Evolutionary conservation across 2,329 filamentous ascomycete genomes (phyloP).

Genomic region (Calonectria leucothoes): DNA sequence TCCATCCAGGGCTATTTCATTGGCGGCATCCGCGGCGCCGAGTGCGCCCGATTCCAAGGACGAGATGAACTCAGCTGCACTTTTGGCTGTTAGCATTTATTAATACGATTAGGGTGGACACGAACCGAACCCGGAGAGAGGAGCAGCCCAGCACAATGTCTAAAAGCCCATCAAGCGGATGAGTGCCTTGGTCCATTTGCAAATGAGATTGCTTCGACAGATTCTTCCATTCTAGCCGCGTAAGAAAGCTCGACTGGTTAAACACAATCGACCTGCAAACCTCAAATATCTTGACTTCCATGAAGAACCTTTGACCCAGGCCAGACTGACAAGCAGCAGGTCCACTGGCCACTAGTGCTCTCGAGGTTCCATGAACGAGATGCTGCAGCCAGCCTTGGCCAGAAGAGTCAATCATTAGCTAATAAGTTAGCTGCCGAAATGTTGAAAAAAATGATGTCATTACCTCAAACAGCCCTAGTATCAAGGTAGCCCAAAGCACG

Average conservation of each 20-base stretch:
- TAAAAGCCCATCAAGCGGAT: slow-evolving; percentile 40
- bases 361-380: slow-evolving; percentile 48
- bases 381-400: slow-evolving; percentile 49
- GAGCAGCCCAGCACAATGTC: slow-evolving; percentile 48
- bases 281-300: slow-evolving; percentile 47
- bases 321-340: slow-evolving; percentile 38
- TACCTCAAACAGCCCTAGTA: slow-evolving; percentile 50
- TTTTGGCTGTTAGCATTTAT: not conserved
- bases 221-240: slow-evolving; percentile 35
- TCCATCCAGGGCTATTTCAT: slow-evolving; percentile 31
- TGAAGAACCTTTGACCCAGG: slow-evolving; percentile 42
- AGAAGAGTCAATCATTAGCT: slow-evolving; percentile 48
- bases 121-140: slow-evolving; percentile 45
- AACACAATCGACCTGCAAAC: slow-evolving; percentile 47
- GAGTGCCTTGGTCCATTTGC: rapidly evolving
- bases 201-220: slow-evolving; percentile 11
- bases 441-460: not conserved
- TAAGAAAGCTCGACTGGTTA: slow-evolving; percentile 43
- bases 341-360: slow-evolving; percentile 44
- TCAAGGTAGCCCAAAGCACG: slow-evolving; percentile 48
- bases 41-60: rapidly evolving
- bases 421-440: not conserved
- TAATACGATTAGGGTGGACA: not conserved
- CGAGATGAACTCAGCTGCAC: slow-evolving; percentile 17
- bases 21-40: not conserved